Conservation (phyloP, 2,329 filamentous ascomycete genomes). For the Elsinoe batatas region DNA sequence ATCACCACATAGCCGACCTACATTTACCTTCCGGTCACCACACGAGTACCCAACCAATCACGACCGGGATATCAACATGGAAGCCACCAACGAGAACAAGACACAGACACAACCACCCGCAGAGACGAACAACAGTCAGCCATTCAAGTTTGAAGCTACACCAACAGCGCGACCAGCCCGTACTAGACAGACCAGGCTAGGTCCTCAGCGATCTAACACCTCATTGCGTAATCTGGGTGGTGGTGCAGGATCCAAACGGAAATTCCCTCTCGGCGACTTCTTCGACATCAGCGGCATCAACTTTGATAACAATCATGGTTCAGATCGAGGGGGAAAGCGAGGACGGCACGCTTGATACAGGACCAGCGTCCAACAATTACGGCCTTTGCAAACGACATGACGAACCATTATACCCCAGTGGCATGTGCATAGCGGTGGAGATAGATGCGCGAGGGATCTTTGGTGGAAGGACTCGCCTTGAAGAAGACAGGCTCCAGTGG, state of each 20-base stretch:
- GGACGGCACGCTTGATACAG: conserved; percentile 25
- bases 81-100: conserved; percentile 18
- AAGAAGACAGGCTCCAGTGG: background rate
- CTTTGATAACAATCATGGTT: conserved; percentile 47
- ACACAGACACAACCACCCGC: conserved; percentile 17
- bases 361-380: background rate
- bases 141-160: conserved; percentile 18
- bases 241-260: conserved; percentile 61
- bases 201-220: conserved; percentile 6
- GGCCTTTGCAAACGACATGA: conserved; percentile 5
- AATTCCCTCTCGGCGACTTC: conserved; percentile 63
- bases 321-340: conserved; percentile 26
- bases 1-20: conserved; percentile 32
- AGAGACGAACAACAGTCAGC: conserved; percentile 30
- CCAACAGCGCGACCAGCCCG: conserved; percentile 23
- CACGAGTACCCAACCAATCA: conserved; percentile 46
- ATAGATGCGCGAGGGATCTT: background rate
- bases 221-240: conserved; percentile 41
- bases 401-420: background rate
- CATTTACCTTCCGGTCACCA: conserved; percentile 60
- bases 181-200: background rate
- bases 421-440: conserved; percentile 4
- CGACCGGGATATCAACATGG: conserved; percentile 46
- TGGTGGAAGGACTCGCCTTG: too few relatives aligned
- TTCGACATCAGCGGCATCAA: conserved; percentile 60